Conservation (phyloP, 768 basidiomycete species). For the Phanerochaete carnosa region DNA sequence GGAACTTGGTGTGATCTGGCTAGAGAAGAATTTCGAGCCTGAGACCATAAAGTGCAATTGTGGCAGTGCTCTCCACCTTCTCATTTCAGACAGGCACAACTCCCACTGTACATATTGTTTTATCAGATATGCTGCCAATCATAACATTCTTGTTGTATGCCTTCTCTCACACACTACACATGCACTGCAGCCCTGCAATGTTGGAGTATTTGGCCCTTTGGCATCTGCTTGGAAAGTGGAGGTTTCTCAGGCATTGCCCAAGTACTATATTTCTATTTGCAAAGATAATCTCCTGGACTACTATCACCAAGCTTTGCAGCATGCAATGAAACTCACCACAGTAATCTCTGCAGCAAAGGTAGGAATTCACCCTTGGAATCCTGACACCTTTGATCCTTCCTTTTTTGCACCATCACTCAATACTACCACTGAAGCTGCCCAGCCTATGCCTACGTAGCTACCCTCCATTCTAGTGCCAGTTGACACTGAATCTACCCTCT, state of each 20-base stretch:
- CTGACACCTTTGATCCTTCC: too few species aligned
- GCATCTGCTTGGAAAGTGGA: constrained; percentile 24
- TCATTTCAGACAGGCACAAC: constrained; percentile 42
- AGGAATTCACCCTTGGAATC: too few species aligned
- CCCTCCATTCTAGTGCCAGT: background rate
- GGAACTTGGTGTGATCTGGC: constrained; percentile 34
- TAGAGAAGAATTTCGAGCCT: constrained; percentile 36
- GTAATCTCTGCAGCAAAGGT: too few species aligned
- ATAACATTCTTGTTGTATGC: constrained; percentile 30
- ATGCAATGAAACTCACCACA: too few species aligned
- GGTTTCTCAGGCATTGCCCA: background rate
- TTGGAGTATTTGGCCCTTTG: constrained; percentile 35
- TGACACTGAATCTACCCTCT: too few species aligned
- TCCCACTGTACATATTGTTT: constrained; percentile 33
- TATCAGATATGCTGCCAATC: constrained; percentile 22
- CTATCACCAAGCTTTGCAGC: too few species aligned
- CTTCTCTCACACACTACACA: constrained; percentile 43
- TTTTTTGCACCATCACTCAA: constrained; percentile 1
- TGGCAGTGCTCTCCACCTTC: constrained; percentile 31
- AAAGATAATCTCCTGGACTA: constrained; percentile 4
- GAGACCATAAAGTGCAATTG: constrained; percentile 26
- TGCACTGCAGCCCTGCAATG: constrained; percentile 40
- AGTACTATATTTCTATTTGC: constrained; percentile 8
- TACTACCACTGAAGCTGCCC: constrained; percentile 2
- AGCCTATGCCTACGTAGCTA: background rate